Percentiles rank a stretch among this genome's conserved stretches.
Evolutionary conservation across 1,284 basidiomycete species (phyloP).

Genomic region (Leccinum laetum): DNA sequence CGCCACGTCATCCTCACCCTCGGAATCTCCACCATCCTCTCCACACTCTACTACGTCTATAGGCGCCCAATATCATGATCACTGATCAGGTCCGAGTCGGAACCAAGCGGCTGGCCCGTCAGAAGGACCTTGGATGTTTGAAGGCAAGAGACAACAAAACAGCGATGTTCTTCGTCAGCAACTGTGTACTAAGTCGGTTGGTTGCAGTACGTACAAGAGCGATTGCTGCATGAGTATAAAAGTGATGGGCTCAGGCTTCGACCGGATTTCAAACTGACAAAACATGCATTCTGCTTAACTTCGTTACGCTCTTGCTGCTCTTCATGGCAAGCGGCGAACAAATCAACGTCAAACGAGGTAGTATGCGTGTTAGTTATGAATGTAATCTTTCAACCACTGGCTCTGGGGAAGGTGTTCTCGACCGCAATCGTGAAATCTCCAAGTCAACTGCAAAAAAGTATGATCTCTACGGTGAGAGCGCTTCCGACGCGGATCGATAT

Average conservation of each 20-base stretch:
- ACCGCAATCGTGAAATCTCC: not conserved
- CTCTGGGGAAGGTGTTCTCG: not conserved
- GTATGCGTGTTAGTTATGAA: not conserved
- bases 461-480: not conserved
- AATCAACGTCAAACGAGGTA: not conserved
- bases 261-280: not conserved
- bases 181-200: not conserved
- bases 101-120: not conserved
- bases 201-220: not conserved
- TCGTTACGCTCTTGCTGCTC: not conserved
- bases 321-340: not conserved
- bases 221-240: not conserved
- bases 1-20: too few species aligned
- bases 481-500: too few species aligned
- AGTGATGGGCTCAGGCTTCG: not conserved
- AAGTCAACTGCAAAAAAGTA: not conserved
- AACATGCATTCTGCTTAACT: not conserved
- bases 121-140: not conserved
- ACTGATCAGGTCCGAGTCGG: too few species aligned
- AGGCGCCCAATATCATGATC: too few species aligned
- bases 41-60: too few species aligned
- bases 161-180: not conserved
- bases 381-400: not conserved
- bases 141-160: not conserved
- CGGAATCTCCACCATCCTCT: too few species aligned